Base-by-base conservation (phyloP, 1,284 basidiomycete species). In the Irpex sp. region DNA sequence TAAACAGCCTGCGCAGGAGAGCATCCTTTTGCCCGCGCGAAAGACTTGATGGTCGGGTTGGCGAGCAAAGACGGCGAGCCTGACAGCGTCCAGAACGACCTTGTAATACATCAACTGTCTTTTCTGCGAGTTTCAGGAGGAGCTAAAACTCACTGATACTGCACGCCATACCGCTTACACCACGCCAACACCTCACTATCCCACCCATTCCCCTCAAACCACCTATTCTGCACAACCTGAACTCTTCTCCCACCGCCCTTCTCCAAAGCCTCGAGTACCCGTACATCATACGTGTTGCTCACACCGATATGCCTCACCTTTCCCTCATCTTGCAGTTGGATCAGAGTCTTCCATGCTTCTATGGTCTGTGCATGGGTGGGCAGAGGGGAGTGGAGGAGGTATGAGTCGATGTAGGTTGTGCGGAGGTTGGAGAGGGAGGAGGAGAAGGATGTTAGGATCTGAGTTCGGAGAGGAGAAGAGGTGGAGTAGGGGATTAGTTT, bases 11-110 rank as follows among this genome's bases (percentile, higher is more conserved):
- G 90, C 53, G 86, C 82, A 2, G 84, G 79, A 0, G 90, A 90
- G 57, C 85, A 79, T 1, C 75, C 72, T 36, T 82, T 75, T 36
- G 74, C 75, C 15, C 76, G 64, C 0, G 87, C 83, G 15, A 92
- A 74, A 3, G 74, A 64, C 3, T 74, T 65, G 2, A 90, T 69
- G 1, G 78, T 71, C 0, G 83, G 79, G 68, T 86, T 79, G 1
- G 73, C 64, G 2, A 92, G 76, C 6, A 93, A 77, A 1, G 72
- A 77, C 1, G 90, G 89, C 1, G 89, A 91, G 8, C 92, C 92
- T 0, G 90, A 86, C 17, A 94, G 76, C 17, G 93, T 94, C 93
- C 93, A 94, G 75, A 94, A 94, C 8, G 90, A 91, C 70, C 91
- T 26, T 93, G 15, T 9, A 33, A 46, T 9, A 21, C 13, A 26